Conservation (phyloP, 495 filamentous ascomycete species). For the Penicillium waksmanii region DNA sequence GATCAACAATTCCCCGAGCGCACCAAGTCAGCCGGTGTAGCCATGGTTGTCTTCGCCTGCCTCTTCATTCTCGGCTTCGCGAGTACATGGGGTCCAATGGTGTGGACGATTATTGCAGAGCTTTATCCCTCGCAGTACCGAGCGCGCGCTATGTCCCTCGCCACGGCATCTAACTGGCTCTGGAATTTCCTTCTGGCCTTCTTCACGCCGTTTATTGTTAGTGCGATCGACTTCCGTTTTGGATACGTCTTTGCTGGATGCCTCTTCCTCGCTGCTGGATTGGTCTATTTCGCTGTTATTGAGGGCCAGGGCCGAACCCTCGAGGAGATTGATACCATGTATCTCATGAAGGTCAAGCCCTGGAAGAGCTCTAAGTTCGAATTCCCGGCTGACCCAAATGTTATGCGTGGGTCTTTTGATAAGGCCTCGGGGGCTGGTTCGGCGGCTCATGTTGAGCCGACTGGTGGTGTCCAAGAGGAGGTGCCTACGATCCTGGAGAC, state of each 20-base stretch:
- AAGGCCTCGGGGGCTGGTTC: slow-evolving; percentile 15
- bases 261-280: slow-evolving; percentile 59
- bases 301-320: slow-evolving; percentile 68
- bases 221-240: slow-evolving; percentile 69
- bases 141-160: slow-evolving; percentile 72
- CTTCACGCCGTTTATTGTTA: slow-evolving; percentile 76
- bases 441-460: slow-evolving; percentile 24
- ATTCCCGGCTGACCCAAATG: slow-evolving; percentile 32
- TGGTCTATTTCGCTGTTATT: slow-evolving; percentile 75
- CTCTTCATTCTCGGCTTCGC: slow-evolving; percentile 62
- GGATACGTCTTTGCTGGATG: slow-evolving; percentile 81
- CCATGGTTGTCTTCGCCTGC: slow-evolving; percentile 73
- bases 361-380: slow-evolving; percentile 60
- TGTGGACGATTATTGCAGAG: slow-evolving; percentile 81
- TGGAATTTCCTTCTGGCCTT: slow-evolving; percentile 87
- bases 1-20: slow-evolving; percentile 50
- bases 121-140: slow-evolving; percentile 78
- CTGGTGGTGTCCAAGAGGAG: slow-evolving; percentile 1
- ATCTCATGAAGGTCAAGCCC: slow-evolving; percentile 65
- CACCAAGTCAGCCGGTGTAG: slow-evolving; percentile 63
- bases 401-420: slow-evolving; percentile 29
- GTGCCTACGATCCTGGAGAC: neutral
- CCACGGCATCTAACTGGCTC: slow-evolving; percentile 82
- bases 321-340: slow-evolving; percentile 86
- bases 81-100: slow-evolving; percentile 80